Conservation (phyloP, 139 green algal genomes). For the Eudorina sp. region DNA sequence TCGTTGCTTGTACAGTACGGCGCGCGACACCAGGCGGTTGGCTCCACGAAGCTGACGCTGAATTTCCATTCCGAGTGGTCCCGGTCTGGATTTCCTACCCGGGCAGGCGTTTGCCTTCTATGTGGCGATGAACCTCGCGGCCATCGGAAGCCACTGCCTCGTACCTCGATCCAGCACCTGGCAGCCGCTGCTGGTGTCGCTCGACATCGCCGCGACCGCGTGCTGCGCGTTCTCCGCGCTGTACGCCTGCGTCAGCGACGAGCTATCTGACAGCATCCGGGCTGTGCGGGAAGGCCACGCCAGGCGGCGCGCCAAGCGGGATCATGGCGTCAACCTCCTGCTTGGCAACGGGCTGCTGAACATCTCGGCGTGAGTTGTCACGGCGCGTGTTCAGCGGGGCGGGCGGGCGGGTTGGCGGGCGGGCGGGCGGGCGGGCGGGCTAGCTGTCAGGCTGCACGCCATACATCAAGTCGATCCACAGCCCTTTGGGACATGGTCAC, state of each 20-base stretch:
- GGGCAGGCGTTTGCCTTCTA: neutral
- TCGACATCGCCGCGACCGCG: conserved; percentile 10
- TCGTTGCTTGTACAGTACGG: no score
- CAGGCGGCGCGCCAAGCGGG: neutral
- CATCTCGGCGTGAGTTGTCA: neutral
- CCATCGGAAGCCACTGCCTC: conserved; percentile 19
- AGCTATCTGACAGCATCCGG: neutral
- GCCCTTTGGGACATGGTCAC: no score
- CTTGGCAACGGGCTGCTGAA: neutral
- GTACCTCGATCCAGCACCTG: neutral
- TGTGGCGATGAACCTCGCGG: neutral
- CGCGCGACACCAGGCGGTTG: no score
- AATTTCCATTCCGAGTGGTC: no score
- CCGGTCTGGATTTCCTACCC: no score
- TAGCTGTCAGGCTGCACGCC: no score
- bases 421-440: no score
- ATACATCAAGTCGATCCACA: no score
- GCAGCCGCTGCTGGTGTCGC: neutral
- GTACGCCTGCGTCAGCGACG: neutral
- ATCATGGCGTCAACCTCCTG: neutral
- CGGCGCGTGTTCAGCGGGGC: neutral
- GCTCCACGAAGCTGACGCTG: no score
- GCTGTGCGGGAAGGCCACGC: neutral
- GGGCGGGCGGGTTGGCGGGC: no score
- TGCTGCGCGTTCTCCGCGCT: neutral